Evolutionary conservation across 106 monocot genomes (phyloP).

Genomic region (Allium cepa): DNA sequence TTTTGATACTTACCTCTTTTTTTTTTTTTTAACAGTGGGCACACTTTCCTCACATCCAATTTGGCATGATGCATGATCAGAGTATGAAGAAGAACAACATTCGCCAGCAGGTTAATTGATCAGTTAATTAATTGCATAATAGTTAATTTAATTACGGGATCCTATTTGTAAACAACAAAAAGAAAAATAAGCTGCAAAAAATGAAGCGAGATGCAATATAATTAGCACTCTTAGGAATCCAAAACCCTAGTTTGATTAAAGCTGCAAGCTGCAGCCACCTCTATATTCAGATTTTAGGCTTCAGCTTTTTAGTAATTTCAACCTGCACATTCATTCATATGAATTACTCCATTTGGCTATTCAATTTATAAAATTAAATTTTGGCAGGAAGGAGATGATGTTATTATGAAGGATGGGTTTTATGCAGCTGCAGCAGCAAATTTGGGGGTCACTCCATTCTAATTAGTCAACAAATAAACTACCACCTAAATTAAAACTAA

Average conservation of each 20-base stretch:
- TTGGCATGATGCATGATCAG: constrained; percentile 92
- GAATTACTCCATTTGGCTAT: not conserved
- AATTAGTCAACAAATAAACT: constrained; percentile 1
- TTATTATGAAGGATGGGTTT: constrained; percentile 81
- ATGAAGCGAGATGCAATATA: not conserved
- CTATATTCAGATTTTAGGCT: not conserved
- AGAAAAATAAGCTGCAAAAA: not conserved
- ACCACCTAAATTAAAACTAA: not conserved
- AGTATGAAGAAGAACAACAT: constrained; percentile 65
- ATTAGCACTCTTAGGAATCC: not conserved
- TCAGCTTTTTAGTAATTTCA: constrained; percentile 9
- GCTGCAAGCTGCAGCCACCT: not conserved
- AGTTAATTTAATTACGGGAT: too few relatives aligned
- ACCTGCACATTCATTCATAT: not conserved
- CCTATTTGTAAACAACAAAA: not conserved
- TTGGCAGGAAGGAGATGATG: constrained; percentile 48
- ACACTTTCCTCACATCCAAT: constrained; percentile 98
- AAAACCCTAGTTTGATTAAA: constrained; percentile 1
- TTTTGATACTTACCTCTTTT: not conserved
- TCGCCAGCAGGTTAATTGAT: constrained; percentile 61
- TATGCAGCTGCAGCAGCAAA: constrained; percentile 55
- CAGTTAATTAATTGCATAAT: not conserved
- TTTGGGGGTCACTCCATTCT: constrained; percentile 72
- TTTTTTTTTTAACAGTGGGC: constrained; percentile 62
- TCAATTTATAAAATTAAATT: not conserved